Conservation (phyloP, 768 basidiomycete species). For the Mrakia hoshinonis region DNA sequence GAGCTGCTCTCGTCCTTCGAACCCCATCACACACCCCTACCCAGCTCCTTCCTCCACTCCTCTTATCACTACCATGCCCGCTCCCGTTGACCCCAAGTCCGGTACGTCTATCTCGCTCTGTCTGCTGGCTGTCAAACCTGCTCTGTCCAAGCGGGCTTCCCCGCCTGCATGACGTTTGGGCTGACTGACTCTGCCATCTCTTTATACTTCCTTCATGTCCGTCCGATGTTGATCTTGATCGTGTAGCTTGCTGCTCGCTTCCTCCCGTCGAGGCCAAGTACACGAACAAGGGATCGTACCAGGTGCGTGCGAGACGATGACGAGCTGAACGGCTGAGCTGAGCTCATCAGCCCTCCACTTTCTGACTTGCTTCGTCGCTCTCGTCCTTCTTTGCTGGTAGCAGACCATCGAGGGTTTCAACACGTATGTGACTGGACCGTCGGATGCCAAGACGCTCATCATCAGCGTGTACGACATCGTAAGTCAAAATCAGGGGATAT, state of each 20-base stretch:
- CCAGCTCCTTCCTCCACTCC: too few relatives aligned
- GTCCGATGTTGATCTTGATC: not conserved
- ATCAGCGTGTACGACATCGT: slow-evolving; percentile 37
- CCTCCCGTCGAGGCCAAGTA: slow-evolving; percentile 28
- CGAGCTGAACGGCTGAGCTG: too few relatives aligned
- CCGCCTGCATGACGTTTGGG: not conserved
- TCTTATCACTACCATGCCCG: too few relatives aligned
- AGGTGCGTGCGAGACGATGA: too few relatives aligned
- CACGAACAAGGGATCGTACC: slow-evolving; percentile 23
- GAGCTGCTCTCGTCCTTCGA: too few relatives aligned
- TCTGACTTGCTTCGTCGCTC: not conserved
- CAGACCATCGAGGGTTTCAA: slow-evolving; percentile 33
- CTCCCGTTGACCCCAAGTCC: too few relatives aligned
- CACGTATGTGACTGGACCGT: slow-evolving; percentile 35
- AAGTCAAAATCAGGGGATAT: not conserved
- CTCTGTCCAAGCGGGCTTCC: not conserved
- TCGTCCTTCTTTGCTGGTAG: not conserved
- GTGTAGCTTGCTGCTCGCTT: slow-evolving; percentile 27
- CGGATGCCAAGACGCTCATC: slow-evolving; percentile 34
- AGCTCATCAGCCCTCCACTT: not conserved
- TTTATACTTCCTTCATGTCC: not conserved
- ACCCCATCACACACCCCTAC: too few relatives aligned
- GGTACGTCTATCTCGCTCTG: too few relatives aligned
- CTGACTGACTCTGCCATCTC: not conserved
- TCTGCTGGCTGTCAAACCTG: too few relatives aligned